Evolutionary conservation across 2,329 filamentous ascomycete species (phyloP).

Genomic region (Scorias spongiosa): DNA sequence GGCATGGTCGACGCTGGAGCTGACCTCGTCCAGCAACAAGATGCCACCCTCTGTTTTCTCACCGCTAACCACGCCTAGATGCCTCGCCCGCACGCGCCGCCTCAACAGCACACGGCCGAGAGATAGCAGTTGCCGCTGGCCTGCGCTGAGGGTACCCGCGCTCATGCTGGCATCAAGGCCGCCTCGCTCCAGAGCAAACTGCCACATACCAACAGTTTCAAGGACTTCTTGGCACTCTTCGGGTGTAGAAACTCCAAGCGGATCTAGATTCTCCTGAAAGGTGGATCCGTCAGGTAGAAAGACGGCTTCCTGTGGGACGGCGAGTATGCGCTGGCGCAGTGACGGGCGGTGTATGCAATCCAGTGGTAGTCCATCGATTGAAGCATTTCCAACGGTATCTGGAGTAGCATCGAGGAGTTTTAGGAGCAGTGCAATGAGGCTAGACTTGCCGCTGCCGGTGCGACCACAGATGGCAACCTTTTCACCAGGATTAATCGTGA

Average conservation of each 20-base stretch:
- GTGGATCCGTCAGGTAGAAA: conserved; percentile 23
- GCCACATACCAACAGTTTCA: conserved; percentile 9
- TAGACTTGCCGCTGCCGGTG: conserved; percentile 27
- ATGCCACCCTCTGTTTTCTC: background rate
- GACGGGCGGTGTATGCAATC: conserved; percentile 18
- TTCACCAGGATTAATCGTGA: conserved; percentile 17
- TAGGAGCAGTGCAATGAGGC: conserved; percentile 25
- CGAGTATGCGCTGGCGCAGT: conserved; percentile 35
- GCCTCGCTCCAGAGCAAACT: conserved; percentile 23
- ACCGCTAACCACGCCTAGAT: background rate
- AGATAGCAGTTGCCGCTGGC: conserved; percentile 46
- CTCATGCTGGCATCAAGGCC: conserved; percentile 13
- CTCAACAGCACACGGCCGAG: conserved; percentile 43
- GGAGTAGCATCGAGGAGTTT: conserved; percentile 21
- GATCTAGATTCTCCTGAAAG: conserved; percentile 28
- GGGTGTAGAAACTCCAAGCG: conserved; percentile 4
- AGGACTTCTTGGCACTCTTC: conserved; percentile 6
- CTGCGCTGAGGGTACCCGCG: background rate
- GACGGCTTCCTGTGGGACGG: conserved; percentile 30
- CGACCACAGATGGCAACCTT: conserved; percentile 22
- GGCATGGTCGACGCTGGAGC: background rate
- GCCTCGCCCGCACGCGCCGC: background rate
- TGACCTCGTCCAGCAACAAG: background rate
- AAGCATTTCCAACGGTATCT: conserved; percentile 22
- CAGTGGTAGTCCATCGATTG: conserved; percentile 31